Evolutionary conservation across 2,329 filamentous ascomycete species (phyloP).

Genomic region (Ophiocordyceps camponoti-floridani): DNA sequence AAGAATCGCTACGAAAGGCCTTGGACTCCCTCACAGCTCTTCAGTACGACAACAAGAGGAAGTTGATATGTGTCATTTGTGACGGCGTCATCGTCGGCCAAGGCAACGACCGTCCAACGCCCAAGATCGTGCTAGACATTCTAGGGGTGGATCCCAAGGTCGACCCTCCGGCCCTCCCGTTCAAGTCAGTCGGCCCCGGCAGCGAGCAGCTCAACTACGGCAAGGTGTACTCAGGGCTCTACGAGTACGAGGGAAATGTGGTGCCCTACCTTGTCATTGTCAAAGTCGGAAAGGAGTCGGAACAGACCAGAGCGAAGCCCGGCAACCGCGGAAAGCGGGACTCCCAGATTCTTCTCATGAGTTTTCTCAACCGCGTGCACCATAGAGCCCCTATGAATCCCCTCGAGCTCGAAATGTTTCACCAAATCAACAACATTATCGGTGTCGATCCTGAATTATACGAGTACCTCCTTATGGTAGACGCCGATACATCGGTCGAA

Average conservation of each 20-base stretch:
- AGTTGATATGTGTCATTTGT: constrained; percentile 80
- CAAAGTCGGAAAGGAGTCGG: constrained; percentile 94
- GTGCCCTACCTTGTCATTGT: constrained; percentile 94
- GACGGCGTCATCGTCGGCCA: constrained; percentile 99
- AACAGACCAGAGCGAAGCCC: constrained; percentile 57
- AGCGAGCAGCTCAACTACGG: constrained; percentile 98
- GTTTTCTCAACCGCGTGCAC: constrained; percentile 96
- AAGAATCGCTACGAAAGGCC: constrained; percentile 88
- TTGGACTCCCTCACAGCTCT: constrained; percentile 92
- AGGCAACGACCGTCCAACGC: constrained; percentile 90
- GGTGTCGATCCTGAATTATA: constrained; percentile 98
- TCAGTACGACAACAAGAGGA: constrained; percentile 96
- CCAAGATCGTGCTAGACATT: constrained; percentile 91
- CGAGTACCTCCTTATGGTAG: constrained; percentile 90
- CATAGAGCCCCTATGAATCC: constrained; percentile 95
- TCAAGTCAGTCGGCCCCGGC: constrained; percentile 89
- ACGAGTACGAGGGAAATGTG: constrained; percentile 95
- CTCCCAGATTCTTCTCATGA: constrained; percentile 96
- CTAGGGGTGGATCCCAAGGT: constrained; percentile 85
- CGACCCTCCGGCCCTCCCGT: constrained; percentile 88
- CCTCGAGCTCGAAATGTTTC: constrained; percentile 92
- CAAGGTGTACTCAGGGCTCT: constrained; percentile 93
- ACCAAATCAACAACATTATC: constrained; percentile 97
- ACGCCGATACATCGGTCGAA: constrained; percentile 90
- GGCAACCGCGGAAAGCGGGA: constrained; percentile 99